Conservation (phyloP, 345 rosid species). For the Populus deltoides region DNA sequence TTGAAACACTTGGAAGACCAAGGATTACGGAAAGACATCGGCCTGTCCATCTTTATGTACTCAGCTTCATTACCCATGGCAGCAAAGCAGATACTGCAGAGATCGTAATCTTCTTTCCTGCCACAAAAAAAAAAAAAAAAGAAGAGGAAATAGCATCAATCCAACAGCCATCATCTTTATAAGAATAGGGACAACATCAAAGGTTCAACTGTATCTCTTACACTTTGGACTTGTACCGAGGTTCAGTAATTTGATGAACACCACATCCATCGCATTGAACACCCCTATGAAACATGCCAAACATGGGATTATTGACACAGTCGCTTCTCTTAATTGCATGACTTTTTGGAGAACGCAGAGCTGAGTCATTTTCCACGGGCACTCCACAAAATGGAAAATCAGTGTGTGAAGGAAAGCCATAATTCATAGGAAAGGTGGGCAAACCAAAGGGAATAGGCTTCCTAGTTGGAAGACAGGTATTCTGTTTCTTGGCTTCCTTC, state of each 20-base stretch:
- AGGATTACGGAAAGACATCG: conserved; percentile 32
- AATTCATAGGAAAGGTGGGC: background rate
- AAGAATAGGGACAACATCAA: background rate
- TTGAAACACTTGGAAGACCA: conserved; percentile 31
- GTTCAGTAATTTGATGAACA: conserved; percentile 79
- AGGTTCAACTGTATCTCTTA: conserved; percentile 35
- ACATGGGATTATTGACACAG: conserved; percentile 24
- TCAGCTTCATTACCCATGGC: conserved; percentile 66
- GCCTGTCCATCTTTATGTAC: conserved; percentile 68
- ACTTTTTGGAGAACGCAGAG: conserved; percentile 7
- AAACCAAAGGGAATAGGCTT: conserved; percentile 15
- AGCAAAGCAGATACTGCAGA: conserved; percentile 80
- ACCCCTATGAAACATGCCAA: conserved; percentile 69
- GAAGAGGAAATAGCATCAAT: background rate
- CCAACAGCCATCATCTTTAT: background rate
- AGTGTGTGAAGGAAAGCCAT: background rate
- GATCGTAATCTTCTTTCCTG: conserved; percentile 82
- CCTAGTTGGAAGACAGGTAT: conserved; percentile 1
- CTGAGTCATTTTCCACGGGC: background rate
- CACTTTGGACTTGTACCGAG: conserved; percentile 88
- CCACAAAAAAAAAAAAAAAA: conserved; percentile 17
- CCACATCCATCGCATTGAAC: conserved; percentile 93
- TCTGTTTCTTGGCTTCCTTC: conserved; percentile 23
- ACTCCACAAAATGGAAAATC: conserved; percentile 37
- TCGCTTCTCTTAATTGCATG: conserved; percentile 30